These are phyloP conservation scores for Ophiocordyceps camponoti-saundersi DNA, from an alignment of 2,329 filamentous ascomycete species.

Conservation along the genomic window DNA sequence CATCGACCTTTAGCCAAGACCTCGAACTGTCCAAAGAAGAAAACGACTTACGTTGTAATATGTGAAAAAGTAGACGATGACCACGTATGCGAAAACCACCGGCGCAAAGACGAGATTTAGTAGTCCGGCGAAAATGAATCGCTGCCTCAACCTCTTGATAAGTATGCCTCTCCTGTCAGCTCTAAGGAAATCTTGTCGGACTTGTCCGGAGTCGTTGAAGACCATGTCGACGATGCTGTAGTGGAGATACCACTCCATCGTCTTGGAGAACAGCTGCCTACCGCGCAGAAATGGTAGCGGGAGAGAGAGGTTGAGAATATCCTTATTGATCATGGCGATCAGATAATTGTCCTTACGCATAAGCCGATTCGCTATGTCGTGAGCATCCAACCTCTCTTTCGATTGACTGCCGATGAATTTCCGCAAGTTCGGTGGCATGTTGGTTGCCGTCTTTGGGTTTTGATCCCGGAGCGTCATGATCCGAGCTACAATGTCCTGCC, in stretches of 20 bases:
- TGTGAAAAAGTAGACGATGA: slow-evolving; percentile 82
- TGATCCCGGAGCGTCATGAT: slow-evolving; percentile 72
- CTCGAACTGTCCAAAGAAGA: neutral
- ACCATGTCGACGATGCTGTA: slow-evolving; percentile 86
- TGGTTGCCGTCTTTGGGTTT: slow-evolving; percentile 61
- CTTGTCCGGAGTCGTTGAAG: slow-evolving; percentile 77
- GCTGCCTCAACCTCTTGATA: slow-evolving; percentile 58
- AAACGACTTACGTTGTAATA: slow-evolving; percentile 66
- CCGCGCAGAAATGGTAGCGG: slow-evolving; percentile 69
- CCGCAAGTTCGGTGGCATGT: slow-evolving; percentile 32
- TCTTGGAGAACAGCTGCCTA: slow-evolving; percentile 73
- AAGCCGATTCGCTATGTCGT: slow-evolving; percentile 89
- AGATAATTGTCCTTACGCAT: slow-evolving; percentile 97
- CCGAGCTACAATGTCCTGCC: slow-evolving; percentile 77
- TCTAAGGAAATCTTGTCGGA: slow-evolving; percentile 72
- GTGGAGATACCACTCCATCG: slow-evolving; percentile 81
- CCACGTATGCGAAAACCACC: slow-evolving; percentile 69
- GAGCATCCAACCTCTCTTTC: slow-evolving; percentile 85
- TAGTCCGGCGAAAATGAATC: slow-evolving; percentile 69
- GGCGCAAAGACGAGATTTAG: slow-evolving; percentile 79
- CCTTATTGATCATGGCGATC: slow-evolving; percentile 95
- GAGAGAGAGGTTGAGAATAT: slow-evolving; percentile 73
- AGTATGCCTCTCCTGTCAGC: slow-evolving; percentile 64
- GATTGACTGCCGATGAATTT: slow-evolving; percentile 64
- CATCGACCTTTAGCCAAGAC: neutral